Base-by-base conservation (phyloP, 345 rosid species). In the Adansonia digitata region DNA sequence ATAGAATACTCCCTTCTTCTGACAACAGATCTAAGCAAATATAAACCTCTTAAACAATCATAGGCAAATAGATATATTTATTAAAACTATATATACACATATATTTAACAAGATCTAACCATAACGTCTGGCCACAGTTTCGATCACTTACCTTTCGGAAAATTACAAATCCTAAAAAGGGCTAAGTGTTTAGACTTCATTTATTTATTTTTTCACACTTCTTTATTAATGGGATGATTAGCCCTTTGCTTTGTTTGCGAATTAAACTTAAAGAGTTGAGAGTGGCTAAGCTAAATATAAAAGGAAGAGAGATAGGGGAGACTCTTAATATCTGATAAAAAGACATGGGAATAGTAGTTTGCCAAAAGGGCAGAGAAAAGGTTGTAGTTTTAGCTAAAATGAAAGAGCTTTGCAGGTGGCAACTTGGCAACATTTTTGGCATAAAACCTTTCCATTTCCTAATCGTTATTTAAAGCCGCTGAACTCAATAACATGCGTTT, bases 81-180 rank as follows among this genome's bases (percentile, higher is more conserved):
- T 35, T 55, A 52, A 71, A 39, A 55, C 51, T 7, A 71, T 55
- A 51, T 35, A 29, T 15, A 59, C 29, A 31, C 39, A 67, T 48
- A n/a, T n/a, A n/a, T 48, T 12, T 56, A 35, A 40, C 63, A 71
- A 40, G 74, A 56, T 63, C 45, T 43, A 62, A 34, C 37, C n/a
- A n/a, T n/a, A n/a, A n/a, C n/a, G n/a, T 4, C 31, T 8, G 53
- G 12, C 29, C 13, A 81, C 81, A 69, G 80, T 48, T 85, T 86
- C 84, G 88, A 87, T 79, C 55, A 83, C 75, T 86, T 84, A 89
- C 90, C 92, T 91, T 91, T 87, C 91, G 90, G 90, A 86, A 88
- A 92, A 79, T 84, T 77, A 62, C 81, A 87, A 88, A 85, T 85
- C 85, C 91, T 89, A 67, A 90, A 86, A 85, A 86, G 81, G 61